These are phyloP conservation scores for Zoysia japonica DNA, from an alignment of 176 grass and related monocot species.

Conservation along the genomic window DNA sequence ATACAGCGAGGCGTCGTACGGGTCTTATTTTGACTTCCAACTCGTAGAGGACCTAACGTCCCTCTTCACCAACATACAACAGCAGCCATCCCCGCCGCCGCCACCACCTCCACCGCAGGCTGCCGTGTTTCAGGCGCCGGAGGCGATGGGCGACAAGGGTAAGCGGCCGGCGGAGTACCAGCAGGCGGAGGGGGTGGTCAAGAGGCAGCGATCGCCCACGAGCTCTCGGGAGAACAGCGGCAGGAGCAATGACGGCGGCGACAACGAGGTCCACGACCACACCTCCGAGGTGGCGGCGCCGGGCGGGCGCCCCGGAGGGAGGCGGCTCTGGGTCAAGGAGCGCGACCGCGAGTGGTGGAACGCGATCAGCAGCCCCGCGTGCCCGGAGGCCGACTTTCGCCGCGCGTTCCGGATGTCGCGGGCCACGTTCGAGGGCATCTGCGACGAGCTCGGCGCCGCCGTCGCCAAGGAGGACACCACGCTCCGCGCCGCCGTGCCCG, in stretches of 20 bases:
- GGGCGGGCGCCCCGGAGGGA: neutral
- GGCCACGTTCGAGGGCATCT: constrained; percentile 66
- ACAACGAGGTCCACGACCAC: neutral
- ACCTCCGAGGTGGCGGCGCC: neutral
- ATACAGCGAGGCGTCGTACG: constrained; percentile 31
- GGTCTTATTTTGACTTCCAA: constrained; percentile 36
- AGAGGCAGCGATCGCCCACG: constrained; percentile 39
- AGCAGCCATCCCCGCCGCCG: neutral
- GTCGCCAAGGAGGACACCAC: constrained; percentile 87
- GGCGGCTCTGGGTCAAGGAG: constrained; percentile 76
- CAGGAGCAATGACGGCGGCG: constrained; percentile 26
- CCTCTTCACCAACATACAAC: neutral
- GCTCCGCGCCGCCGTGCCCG: constrained; percentile 79
- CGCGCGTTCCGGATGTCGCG: constrained; percentile 75
- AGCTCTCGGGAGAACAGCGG: constrained; percentile 45
- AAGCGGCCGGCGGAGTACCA: constrained; percentile 35
- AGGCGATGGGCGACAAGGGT: constrained; percentile 10
- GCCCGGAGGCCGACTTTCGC: constrained; percentile 69
- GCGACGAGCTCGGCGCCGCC: constrained; percentile 58
- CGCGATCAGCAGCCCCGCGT: constrained; percentile 49
- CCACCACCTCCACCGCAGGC: neutral
- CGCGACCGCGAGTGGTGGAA: constrained; percentile 74
- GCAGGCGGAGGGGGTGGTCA: constrained; percentile 1
- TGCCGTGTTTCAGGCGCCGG: neutral
- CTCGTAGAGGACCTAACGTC: constrained; percentile 34